phyloP scores from a whole-genome alignment of 2,329 filamentous ascomycete species.

The Leptographium lundbergii region DNA sequence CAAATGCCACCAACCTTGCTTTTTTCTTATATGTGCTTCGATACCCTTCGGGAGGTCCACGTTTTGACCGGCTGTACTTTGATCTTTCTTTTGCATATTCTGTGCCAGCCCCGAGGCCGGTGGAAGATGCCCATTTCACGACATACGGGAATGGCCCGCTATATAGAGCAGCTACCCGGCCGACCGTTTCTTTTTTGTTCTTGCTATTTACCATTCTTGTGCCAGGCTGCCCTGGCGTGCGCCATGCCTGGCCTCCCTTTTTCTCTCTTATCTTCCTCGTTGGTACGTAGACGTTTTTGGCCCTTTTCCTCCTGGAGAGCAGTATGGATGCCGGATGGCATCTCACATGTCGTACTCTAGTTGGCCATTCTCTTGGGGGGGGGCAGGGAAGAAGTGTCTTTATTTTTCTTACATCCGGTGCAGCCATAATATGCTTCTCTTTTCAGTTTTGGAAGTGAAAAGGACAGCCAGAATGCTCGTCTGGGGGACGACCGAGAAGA shows the following conservation, averaged over 20 bases:
- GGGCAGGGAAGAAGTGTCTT: not conserved
- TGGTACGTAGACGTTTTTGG: constrained; percentile 2
- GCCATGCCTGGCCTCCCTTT: not conserved
- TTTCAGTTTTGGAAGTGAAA: not conserved
- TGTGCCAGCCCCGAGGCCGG: not conserved
- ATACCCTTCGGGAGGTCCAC: constrained; percentile 29
- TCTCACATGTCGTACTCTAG: not conserved
- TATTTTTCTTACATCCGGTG: constrained; percentile 1
- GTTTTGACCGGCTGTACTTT: constrained; percentile 14
- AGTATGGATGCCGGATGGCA: not conserved
- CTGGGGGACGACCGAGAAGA: not conserved
- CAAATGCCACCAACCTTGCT: not conserved
- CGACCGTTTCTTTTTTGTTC: constrained; percentile 8
- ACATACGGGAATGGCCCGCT: not conserved
- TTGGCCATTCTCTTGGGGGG: not conserved
- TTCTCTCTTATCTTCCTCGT: constrained; percentile 9
- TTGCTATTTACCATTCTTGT: constrained; percentile 6
- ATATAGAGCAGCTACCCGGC: constrained; percentile 5
- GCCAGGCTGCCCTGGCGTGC: not conserved
- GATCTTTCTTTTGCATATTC: constrained; percentile 5
- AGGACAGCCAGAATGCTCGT: not conserved
- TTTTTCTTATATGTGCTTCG: constrained; percentile 22
- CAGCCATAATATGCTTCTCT: constrained; percentile 6
- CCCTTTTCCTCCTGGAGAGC: not conserved
- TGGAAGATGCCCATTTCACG: constrained; percentile 5